Conservation (phyloP, 2,329 filamentous ascomycete genomes). For the Whalleya microplaca region DNA sequence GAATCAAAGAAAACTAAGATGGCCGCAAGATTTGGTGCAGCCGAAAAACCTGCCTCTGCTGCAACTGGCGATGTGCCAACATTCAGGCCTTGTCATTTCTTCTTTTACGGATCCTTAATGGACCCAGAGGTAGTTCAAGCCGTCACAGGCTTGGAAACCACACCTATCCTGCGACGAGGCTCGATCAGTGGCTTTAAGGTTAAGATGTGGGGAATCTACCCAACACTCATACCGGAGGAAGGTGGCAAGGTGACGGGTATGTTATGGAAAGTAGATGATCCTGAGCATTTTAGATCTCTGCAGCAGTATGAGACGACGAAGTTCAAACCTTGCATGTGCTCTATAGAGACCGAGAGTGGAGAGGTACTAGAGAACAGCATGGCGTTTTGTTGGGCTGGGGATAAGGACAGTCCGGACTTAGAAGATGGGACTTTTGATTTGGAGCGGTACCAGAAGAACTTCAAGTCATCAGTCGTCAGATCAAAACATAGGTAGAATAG, state of each 20-base stretch:
- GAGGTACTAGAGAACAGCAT: conserved; percentile 1
- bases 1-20: conserved; percentile 2
- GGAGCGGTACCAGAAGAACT: not conserved
- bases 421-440: conserved; percentile 6
- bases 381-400: conserved; percentile 10
- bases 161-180: not conserved
- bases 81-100: conserved; percentile 10
- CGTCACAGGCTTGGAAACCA: not conserved
- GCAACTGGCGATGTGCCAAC: not conserved
- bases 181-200: conserved; percentile 7
- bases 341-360: not conserved
- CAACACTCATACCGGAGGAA: not conserved
- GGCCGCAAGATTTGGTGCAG: conserved; percentile 1
- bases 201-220: conserved; percentile 7
- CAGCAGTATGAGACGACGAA: conserved; percentile 5
- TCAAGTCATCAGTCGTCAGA: not conserved
- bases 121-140: conserved; percentile 1
- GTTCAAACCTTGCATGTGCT: not conserved
- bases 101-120: conserved; percentile 10
- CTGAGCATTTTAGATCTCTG: conserved; percentile 1
- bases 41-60: not conserved
- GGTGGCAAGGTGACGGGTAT: not conserved
- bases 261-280: conserved; percentile 4
- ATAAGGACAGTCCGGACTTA: conserved; percentile 2
- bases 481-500: not conserved